Base-by-base conservation (phyloP, 768 basidiomycete genomes). In the Leucocoprinus birnbaumii region DNA sequence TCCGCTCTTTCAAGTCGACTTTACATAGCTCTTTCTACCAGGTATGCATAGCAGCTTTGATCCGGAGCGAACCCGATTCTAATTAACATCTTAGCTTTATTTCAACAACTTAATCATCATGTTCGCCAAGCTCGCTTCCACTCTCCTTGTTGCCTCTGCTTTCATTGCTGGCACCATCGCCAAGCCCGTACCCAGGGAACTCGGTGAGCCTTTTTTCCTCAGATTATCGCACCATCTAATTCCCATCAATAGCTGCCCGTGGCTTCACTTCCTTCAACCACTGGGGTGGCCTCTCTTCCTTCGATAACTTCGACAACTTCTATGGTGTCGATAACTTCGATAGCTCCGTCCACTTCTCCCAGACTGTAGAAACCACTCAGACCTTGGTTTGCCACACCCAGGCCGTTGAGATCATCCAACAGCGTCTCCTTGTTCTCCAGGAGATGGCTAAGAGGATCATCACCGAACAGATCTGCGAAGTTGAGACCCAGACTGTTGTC, bases 371-470 rank as follows among this genome's bases (percentile, higher is more conserved):
- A 14, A 65, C 72, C 44, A 64, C 71, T 57, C 56, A 69, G 14
- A 65, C 73, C 35, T 58, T 77, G 19, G 75, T 75, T 44, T 77
- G 75, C 68, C 72, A 69, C 56, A 64, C 67, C 22, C 59, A 69
- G 61, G 61, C 60, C 46, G 58, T 76, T 51, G 66, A 65, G 54
- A 73, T 79, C 63, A 70, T 77, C 54, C 78, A 79, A 54, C 76
- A 79, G 55, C 68, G 71, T 5, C 69, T 78, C 25, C 66, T 73
- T 34, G 69, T 79, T 50, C 66, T 77, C 42, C 70, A 71, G 48
- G 75, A 78, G 65, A 73, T 77, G 69, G 74, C 74, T 41, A 77
- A 77, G 66, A 69, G 68, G 75, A 71, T 77, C 63, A 72, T 77
- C 59, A 67, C 70, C 38, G 73, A 78, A 62, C 71, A 73, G 51